phyloP scores from a whole-genome alignment of 2,329 filamentous ascomycete genomes.

The Penicillium sp. region DNA sequence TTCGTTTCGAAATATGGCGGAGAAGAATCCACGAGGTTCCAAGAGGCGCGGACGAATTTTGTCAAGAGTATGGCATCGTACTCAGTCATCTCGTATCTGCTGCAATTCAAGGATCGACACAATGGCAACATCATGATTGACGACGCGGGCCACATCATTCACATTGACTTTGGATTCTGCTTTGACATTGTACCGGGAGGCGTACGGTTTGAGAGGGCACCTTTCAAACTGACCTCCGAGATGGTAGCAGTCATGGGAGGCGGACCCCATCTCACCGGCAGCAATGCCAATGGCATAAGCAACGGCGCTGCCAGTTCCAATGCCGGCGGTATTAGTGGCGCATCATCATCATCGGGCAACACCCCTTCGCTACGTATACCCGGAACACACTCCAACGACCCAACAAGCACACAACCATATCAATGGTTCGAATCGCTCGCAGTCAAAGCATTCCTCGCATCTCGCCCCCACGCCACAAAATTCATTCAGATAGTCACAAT shows the following conservation, averaged over 20 bases:
- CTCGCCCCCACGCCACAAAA: constrained; percentile 80
- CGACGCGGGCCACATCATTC: constrained; percentile 91
- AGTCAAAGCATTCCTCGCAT: constrained; percentile 89
- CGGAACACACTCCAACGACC: constrained; percentile 32
- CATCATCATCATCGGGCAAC: neutral
- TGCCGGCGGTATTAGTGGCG: neutral
- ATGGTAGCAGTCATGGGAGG: constrained; percentile 99
- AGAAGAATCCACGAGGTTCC: constrained; percentile 90
- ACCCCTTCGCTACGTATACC: constrained; percentile 22
- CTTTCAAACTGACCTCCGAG: constrained; percentile 95
- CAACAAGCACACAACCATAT: constrained; percentile 77
- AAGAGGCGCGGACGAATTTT: constrained; percentile 92
- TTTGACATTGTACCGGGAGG: constrained; percentile 98
- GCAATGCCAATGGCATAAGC: constrained; percentile 17
- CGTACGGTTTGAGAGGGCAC: constrained; percentile 94
- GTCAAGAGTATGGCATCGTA: constrained; percentile 99
- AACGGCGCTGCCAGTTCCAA: neutral
- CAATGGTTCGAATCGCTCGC: constrained; percentile 95
- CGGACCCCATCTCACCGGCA: constrained; percentile 36
- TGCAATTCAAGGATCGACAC: constrained; percentile 98
- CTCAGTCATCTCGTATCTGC: constrained; percentile 89
- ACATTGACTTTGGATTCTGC: constrained; percentile 99
- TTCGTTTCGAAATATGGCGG: constrained; percentile 97
- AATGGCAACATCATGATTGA: constrained; percentile 99
- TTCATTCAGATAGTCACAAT: constrained; percentile 83